Conservation (phyloP, 2,329 filamentous ascomycete species). For the Colletotrichum graminicola region DNA sequence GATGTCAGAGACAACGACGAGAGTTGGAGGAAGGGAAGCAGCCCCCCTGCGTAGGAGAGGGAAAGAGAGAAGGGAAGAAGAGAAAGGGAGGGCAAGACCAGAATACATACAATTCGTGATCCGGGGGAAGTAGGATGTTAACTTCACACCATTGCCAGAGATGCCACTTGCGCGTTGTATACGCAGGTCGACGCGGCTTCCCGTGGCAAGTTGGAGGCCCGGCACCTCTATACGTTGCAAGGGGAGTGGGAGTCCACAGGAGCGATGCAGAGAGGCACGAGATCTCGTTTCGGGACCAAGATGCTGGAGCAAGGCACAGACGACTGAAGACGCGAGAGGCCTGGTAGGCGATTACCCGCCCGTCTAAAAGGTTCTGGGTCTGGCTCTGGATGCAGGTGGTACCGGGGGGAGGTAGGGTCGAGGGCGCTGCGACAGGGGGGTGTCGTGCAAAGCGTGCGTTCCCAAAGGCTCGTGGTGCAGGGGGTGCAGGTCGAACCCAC, state of each 20-base stretch:
- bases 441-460: constrained; percentile 41
- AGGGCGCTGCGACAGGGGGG: constrained; percentile 37
- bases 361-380: constrained; percentile 42
- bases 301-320: constrained; percentile 38
- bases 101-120: constrained; percentile 38
- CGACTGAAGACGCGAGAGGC: constrained; percentile 35
- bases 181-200: constrained; percentile 34
- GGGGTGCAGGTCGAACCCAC: constrained; percentile 41
- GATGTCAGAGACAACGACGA: constrained; percentile 41
- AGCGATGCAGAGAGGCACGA: constrained; percentile 40
- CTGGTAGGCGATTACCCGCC: constrained; percentile 42
- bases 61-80: constrained; percentile 20
- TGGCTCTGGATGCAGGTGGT: constrained; percentile 34
- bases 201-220: constrained; percentile 39
- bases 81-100: constrained; percentile 14
- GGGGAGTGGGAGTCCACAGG: constrained; percentile 40
- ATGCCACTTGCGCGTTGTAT: constrained; percentile 26
- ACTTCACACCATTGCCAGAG: constrained; percentile 40
- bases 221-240: constrained; percentile 33
- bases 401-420: constrained; percentile 39
- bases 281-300: constrained; percentile 43
- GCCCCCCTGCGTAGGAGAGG: constrained; percentile 30
- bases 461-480: constrained; percentile 40
- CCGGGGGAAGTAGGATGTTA: constrained; percentile 28
- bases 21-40: constrained; percentile 32